These are phyloP conservation scores for Aspergillus tanneri DNA, from an alignment of 2,329 filamentous ascomycete genomes.

Conservation along the genomic window DNA sequence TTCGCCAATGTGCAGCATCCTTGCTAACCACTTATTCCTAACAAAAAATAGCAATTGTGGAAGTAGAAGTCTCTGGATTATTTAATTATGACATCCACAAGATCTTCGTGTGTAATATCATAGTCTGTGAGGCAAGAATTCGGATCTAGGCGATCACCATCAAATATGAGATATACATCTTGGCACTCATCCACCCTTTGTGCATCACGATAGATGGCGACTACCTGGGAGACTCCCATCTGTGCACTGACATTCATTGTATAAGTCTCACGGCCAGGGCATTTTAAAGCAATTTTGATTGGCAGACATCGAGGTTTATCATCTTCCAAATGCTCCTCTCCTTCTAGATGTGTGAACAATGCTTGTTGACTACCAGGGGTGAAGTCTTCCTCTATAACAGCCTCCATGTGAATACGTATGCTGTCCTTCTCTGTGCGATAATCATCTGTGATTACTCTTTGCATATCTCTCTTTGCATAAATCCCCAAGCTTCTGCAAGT, in stretches of 20 bases:
- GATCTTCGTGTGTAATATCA: conserved; percentile 73
- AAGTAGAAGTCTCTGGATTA: conserved; percentile 33
- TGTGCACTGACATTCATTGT: conserved; percentile 46
- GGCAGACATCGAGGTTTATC: conserved; percentile 28
- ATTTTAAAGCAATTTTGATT: conserved; percentile 53
- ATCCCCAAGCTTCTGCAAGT: conserved; percentile 70
- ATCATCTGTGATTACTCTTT: conserved; percentile 35
- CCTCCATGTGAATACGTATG: conserved; percentile 69
- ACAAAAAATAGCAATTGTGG: too few relatives aligned
- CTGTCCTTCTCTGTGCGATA: too few relatives aligned
- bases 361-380: background rate
- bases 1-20: too few relatives aligned
- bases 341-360: background rate
- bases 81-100: conserved; percentile 70
- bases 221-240: conserved; percentile 62
- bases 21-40: too few relatives aligned
- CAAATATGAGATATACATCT: conserved; percentile 65
- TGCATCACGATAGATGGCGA: conserved; percentile 60
- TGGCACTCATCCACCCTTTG: conserved; percentile 53
- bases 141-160: conserved; percentile 69
- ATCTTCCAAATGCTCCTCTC: background rate
- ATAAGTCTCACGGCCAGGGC: conserved; percentile 52
- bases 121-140: conserved; percentile 61
- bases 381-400: conserved; percentile 67
- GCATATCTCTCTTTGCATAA: conserved; percentile 42